A percentile compares a stretch with the other conserved stretches of the same genome.
Evolutionary conservation across 1,284 basidiomycete genomes (phyloP).

Genomic region (Sanghuangporus baumii): DNA sequence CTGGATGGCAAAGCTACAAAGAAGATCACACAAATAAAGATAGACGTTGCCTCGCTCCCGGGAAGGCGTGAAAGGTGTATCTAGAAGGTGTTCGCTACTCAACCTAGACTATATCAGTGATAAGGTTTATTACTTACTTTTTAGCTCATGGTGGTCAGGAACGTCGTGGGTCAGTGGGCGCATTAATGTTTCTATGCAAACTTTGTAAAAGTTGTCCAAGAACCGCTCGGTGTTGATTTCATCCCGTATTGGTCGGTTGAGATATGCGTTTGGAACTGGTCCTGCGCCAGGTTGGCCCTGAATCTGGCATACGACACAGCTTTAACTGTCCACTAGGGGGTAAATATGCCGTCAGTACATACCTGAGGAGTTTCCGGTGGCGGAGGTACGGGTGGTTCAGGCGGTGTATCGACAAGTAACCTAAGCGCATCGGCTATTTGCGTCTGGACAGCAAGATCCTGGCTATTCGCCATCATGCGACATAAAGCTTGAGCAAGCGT

Average conservation of each 20-base stretch:
- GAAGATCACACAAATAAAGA: constrained; percentile 82
- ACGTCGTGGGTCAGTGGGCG: constrained; percentile 68
- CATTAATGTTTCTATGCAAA: constrained; percentile 70
- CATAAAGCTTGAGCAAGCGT: constrained; percentile 77
- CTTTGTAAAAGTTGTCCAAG: constrained; percentile 88
- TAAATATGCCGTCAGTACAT: constrained; percentile 15
- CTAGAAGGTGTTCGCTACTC: constrained; percentile 28
- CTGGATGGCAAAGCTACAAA: constrained; percentile 84
- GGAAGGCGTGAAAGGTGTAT: constrained; percentile 47
- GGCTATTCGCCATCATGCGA: constrained; percentile 69
- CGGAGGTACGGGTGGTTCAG: constrained; percentile 33
- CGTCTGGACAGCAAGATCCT: constrained; percentile 84
- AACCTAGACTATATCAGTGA: neutral
- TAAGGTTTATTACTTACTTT: constrained; percentile 38
- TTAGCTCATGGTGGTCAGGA: constrained; percentile 65
- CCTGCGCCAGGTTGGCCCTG: constrained; percentile 20
- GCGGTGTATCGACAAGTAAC: constrained; percentile 74
- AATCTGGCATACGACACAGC: neutral
- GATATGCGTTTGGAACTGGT: constrained; percentile 32
- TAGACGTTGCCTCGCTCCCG: constrained; percentile 74
- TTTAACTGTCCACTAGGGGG: neutral
- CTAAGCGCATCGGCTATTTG: constrained; percentile 90
- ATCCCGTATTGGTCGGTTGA: constrained; percentile 59
- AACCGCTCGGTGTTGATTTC: constrained; percentile 85
- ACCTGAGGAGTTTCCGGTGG: constrained; percentile 32